Percentiles rank a stretch among this genome's conserved stretches.
Evolutionary conservation across 352 stramenopile species (phyloP).

Genomic region (Pythium diclinum): DNA sequence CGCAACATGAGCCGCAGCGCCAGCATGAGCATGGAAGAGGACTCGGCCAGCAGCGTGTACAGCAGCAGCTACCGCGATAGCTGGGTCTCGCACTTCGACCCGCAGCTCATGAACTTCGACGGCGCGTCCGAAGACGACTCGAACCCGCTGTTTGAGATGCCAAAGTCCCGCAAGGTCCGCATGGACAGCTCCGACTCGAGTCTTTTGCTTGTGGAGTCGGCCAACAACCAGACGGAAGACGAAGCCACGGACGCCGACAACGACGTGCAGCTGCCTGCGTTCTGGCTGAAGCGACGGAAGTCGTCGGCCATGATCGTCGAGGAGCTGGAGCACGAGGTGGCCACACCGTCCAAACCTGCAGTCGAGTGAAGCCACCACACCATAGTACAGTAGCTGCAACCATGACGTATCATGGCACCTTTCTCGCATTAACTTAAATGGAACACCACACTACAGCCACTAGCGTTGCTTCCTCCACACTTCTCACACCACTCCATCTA

Average conservation of each 20-base stretch:
- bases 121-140: constrained; percentile 11
- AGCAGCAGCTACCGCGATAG: constrained; percentile 24
- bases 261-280: not conserved
- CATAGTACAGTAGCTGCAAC: too few relatives aligned
- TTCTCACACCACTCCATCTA: not conserved
- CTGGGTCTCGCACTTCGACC: constrained; percentile 22
- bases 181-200: constrained; percentile 15
- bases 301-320: constrained; percentile 24
- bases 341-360: not conserved
- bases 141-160: constrained; percentile 14
- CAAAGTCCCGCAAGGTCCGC: constrained; percentile 10
- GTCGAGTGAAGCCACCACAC: not conserved
- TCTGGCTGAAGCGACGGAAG: constrained; percentile 9
- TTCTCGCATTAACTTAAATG: constrained; percentile 23
- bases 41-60: constrained; percentile 26
- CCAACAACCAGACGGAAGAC: constrained; percentile 25
- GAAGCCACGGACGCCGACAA: constrained; percentile 5
- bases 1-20: constrained; percentile 21
- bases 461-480: constrained; percentile 12
- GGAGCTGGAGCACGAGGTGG: constrained; percentile 15
- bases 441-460: constrained; percentile 2
- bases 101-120: constrained; percentile 14
- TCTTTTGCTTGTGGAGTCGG: constrained; percentile 2
- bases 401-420: not conserved
- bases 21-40: constrained; percentile 24